Base-by-base conservation (phyloP, 345 rosid genomes). In the Passiflora organensis region DNA sequence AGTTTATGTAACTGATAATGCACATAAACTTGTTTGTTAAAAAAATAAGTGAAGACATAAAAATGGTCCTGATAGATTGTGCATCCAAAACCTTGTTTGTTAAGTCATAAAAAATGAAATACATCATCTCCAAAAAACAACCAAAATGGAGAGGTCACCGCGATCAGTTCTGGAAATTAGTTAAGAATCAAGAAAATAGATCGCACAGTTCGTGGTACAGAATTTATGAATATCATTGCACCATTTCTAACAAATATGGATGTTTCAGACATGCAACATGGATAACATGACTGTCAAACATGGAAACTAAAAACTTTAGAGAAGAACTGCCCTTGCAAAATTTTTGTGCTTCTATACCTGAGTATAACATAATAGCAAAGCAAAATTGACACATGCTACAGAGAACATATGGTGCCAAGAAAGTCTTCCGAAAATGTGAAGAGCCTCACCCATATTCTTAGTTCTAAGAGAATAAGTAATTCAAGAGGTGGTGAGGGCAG, bases 1-100 rank as follows among this genome's bases (percentile, higher is more conserved):
- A 47, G 50, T 51, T 68, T 36, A 16, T 34, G 37, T 36, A 28
- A 54, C 28, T 20, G 22, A 17, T 36, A 65, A 18, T 37, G 46
- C 2, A 4, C 18, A 34, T 22, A 37, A 41, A 12, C 43, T 41
- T 15, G 11, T 13, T 37, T 37, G 13, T 13, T 37, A 9, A 2
- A 37, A 9, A 37, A 37, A 0, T 37, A 23, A 55, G 11, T 2
- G 6, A 8, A 6, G 19, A 9, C 6, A 6, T 20, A n/a, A 60
- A 25, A 16, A 37, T 37, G 41, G 41, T 37, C 13, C n/a, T n/a
- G n/a, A n/a, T n/a, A n/a, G n/a, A n/a, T n/a, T n/a, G n/a, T n/a
- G n/a, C n/a, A n/a, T n/a, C n/a, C n/a, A n/a, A n/a, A n/a, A n/a
- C n/a, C n/a, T n/a, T n/a, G n/a, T 28, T 8, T 28, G 34, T 28